Percentiles rank a stretch among this genome's conserved stretches.
Evolutionary conservation across 345 rosid species (phyloP).

Genomic region (Aquilaria sinensis): DNA sequence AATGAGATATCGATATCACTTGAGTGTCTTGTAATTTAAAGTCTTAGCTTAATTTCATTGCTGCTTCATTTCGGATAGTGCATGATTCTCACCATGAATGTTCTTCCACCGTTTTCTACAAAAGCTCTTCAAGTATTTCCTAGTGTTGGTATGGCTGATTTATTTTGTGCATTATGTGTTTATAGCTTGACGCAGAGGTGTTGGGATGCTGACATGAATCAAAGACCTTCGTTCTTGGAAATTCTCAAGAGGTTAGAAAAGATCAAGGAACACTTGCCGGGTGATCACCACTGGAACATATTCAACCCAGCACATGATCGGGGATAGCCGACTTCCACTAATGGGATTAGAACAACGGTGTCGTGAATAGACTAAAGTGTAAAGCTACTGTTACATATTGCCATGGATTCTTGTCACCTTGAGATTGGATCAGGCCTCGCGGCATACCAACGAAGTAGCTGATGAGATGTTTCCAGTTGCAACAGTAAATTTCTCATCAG

Average conservation of each 20-base stretch:
- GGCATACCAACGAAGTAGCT: not conserved
- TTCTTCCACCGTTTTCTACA: not conserved
- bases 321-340: too few relatives aligned
- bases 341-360: not conserved
- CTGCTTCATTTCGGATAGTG: not conserved
- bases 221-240: conserved; percentile 86
- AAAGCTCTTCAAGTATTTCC: not conserved
- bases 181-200: conserved; percentile 67
- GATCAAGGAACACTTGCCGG: conserved; percentile 59
- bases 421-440: not conserved
- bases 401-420: too few relatives aligned
- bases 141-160: conserved; percentile 12
- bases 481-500: too few relatives aligned
- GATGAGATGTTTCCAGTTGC: not conserved
- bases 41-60: too few relatives aligned
- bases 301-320: conserved; percentile 32
- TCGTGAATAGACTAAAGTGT: conserved; percentile 15
- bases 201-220: conserved; percentile 88
- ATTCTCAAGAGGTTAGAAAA: conserved; percentile 89
- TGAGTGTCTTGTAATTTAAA: too few relatives aligned
- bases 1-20: not conserved
- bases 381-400: too few relatives aligned
- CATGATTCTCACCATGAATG: not conserved
- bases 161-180: conserved; percentile 14
- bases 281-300: conserved; percentile 82